Percentiles rank a stretch among this genome's conserved stretches.
Conservation (phyloP, 2,329 filamentous ascomycete species). For the Calonectria montana region DNA sequence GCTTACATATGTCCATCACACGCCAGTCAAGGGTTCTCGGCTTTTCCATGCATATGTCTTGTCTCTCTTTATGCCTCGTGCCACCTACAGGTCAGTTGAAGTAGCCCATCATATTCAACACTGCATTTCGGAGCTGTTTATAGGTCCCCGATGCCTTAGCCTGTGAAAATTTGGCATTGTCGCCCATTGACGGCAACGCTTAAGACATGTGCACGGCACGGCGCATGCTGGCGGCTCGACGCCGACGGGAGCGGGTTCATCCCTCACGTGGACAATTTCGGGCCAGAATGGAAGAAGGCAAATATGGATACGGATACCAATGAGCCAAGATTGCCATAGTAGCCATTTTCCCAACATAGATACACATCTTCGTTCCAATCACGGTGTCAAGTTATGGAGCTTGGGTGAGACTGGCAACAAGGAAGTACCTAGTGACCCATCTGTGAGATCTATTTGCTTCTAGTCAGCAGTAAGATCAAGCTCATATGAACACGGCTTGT, state of each 20-base stretch:
- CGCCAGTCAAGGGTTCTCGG: not conserved
- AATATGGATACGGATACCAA: no score
- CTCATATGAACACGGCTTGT: not conserved
- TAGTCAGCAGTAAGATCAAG: not conserved
- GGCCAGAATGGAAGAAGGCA: not conserved
- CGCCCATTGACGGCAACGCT: not conserved
- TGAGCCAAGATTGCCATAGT: not conserved
- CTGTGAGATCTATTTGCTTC: not conserved
- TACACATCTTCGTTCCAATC: not conserved
- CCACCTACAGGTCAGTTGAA: not conserved
- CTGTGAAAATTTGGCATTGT: not conserved
- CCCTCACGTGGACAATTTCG: not conserved
- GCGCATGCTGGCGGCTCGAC: not conserved
- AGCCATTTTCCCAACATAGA: not conserved
- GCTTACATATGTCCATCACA: not conserved
- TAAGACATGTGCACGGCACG: not conserved
- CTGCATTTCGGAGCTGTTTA: not conserved
- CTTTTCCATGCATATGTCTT: conserved; percentile 2
- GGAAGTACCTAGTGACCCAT: not conserved
- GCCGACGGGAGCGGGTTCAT: not conserved
- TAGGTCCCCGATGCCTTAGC: not conserved
- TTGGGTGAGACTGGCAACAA: not conserved
- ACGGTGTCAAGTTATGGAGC: not conserved
- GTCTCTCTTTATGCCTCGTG: not conserved
- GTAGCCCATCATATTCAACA: not conserved